These are phyloP conservation scores for Ambrosia trifida DNA, from an alignment of 129 eudicot genomes.

Conservation along the genomic window DNA sequence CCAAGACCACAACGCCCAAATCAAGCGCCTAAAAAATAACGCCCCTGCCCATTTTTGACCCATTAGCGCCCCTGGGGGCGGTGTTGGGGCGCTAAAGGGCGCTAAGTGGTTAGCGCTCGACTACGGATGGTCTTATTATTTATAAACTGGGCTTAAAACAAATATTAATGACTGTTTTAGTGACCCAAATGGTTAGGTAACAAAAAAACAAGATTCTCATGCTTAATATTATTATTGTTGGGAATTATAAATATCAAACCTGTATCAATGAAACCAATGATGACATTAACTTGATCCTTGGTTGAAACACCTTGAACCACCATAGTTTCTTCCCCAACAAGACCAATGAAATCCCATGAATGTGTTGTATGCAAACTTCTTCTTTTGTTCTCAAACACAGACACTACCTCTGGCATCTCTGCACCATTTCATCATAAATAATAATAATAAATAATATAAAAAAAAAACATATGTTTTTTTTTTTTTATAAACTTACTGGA, in stretches of 20 bases:
- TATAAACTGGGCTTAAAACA: not conserved
- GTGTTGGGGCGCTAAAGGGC: too few relatives aligned
- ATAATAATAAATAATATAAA: not conserved
- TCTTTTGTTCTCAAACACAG: slow-evolving; percentile 68
- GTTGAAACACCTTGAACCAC: slow-evolving; percentile 80
- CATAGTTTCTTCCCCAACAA: slow-evolving; percentile 72
- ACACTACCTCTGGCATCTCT: slow-evolving; percentile 90
- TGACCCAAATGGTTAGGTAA: not conserved
- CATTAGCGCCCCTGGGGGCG: too few relatives aligned
- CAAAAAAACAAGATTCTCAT: not conserved
- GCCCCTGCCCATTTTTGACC: too few relatives aligned
- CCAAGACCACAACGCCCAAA: too few relatives aligned
- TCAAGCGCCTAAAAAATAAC: too few relatives aligned
- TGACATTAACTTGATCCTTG: slow-evolving; percentile 80
- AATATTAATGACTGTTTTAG: not conserved
- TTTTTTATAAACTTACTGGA: slow-evolving; percentile 41
- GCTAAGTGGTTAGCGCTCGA: too few relatives aligned
- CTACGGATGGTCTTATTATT: too few relatives aligned
- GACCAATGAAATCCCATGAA: slow-evolving; percentile 97
- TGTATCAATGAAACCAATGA: slow-evolving; percentile 88
- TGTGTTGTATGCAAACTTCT: slow-evolving; percentile 83
- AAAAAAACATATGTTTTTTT: not conserved
- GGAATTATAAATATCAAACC: slow-evolving; percentile 39
- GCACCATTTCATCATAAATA: slow-evolving; percentile 18
- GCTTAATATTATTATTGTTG: not conserved